These are phyloP conservation scores for Rickenella mellea DNA, from an alignment of 768 basidiomycete species.

Conservation along the genomic window DNA sequence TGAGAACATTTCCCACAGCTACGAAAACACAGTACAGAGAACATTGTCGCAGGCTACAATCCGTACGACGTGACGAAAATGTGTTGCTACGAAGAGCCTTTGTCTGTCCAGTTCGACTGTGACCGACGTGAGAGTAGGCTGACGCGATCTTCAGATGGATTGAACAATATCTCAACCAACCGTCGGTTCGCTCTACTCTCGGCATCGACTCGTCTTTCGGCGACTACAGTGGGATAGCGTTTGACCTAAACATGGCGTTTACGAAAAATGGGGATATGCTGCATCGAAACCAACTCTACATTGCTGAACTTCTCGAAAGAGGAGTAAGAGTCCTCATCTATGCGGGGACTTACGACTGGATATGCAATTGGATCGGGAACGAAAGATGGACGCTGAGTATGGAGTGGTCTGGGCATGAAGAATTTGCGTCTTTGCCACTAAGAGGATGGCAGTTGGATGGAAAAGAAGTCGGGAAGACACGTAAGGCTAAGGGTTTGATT, in stretches of 20 bases:
- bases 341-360: constrained; percentile 40
- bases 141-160: constrained; percentile 28
- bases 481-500: constrained; percentile 21
- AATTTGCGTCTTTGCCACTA: constrained; percentile 15
- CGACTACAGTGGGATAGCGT: constrained; percentile 52
- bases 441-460: constrained; percentile 24
- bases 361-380: constrained; percentile 22
- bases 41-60: constrained; percentile 28
- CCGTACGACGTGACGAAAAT: constrained; percentile 53
- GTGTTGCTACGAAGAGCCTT: background rate
- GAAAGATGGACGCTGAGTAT: constrained; percentile 22
- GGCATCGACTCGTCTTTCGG: constrained; percentile 33
- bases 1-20: constrained; percentile 11
- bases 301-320: constrained; percentile 65
- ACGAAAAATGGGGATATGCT: constrained; percentile 45
- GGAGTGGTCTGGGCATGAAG: constrained; percentile 25
- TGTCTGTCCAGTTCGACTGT: background rate
- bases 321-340: constrained; percentile 67
- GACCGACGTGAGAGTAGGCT: too few relatives aligned
- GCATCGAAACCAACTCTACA: constrained; percentile 47
- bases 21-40: background rate
- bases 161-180: constrained; percentile 35
- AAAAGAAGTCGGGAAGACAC: constrained; percentile 22
- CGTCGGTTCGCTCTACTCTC: constrained; percentile 31
- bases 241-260: constrained; percentile 41